Evolutionary conservation across 768 basidiomycete genomes (phyloP).

Genomic region (Tulasnella sp.): DNA sequence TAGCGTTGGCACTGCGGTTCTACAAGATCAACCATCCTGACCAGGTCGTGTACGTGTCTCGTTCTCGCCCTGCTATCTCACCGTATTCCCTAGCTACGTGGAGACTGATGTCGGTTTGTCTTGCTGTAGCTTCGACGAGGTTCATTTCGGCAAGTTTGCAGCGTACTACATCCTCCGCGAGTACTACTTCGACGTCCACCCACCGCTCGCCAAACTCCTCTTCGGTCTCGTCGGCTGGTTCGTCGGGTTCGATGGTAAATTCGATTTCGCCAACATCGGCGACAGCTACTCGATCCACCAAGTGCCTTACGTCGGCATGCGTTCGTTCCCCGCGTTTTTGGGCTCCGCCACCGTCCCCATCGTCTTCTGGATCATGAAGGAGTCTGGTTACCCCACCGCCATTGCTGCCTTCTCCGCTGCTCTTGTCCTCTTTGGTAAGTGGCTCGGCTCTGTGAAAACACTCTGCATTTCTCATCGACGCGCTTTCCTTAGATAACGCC

Average conservation of each 20-base stretch:
- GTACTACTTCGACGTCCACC: constrained; percentile 99
- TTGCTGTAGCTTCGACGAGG: constrained; percentile 76
- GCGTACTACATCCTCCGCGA: constrained; percentile 84
- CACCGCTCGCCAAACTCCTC: constrained; percentile 90
- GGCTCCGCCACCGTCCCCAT: constrained; percentile 84
- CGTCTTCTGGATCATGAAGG: constrained; percentile 95
- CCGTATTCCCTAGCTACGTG: background rate
- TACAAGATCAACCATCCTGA: constrained; percentile 93
- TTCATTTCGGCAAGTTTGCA: constrained; percentile 98
- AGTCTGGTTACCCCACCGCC: constrained; percentile 88
- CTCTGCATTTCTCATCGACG: background rate
- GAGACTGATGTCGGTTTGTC: background rate
- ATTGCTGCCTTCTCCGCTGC: constrained; percentile 83
- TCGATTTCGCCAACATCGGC: constrained; percentile 90
- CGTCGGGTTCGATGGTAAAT: constrained; percentile 89
- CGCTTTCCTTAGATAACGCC: constrained; percentile 61
- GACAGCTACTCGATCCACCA: constrained; percentile 79
- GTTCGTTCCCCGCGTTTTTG: constrained; percentile 82
- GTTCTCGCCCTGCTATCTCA: background rate
- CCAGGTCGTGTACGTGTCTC: constrained; percentile 71
- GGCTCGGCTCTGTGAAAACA: background rate
- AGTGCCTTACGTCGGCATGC: constrained; percentile 90
- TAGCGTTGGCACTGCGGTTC: constrained; percentile 78
- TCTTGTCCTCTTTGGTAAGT: constrained; percentile 78
- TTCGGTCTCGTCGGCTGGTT: constrained; percentile 94